A percentile compares a stretch with the other conserved stretches of the same genome.
These are phyloP conservation scores for Teunomyces atbi DNA, from an alignment of 805 yeast genomes.

Conservation along the genomic window DNA sequence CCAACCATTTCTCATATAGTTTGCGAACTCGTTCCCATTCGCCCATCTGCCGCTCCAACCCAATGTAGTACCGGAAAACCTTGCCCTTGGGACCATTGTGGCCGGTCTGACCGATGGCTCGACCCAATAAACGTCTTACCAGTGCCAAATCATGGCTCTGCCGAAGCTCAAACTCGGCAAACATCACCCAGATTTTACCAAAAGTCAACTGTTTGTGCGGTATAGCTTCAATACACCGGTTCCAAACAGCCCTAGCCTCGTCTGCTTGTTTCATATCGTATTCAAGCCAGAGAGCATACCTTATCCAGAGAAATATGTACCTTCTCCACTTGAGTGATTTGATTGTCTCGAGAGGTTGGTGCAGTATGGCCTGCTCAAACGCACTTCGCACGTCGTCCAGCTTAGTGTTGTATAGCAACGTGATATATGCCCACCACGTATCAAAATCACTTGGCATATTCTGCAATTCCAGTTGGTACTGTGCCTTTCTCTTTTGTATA, in stretches of 20 bases:
- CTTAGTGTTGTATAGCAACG: slow-evolving; percentile 41
- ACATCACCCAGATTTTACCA: slow-evolving; percentile 70
- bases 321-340: slow-evolving; percentile 57
- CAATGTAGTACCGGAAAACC: slow-evolving; percentile 63
- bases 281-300: slow-evolving; percentile 65
- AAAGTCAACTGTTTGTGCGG: slow-evolving; percentile 66
- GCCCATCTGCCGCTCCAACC: slow-evolving; percentile 61
- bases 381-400: slow-evolving; percentile 21
- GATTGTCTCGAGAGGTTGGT: slow-evolving; percentile 30
- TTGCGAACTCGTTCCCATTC: slow-evolving; percentile 80
- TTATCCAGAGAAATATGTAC: slow-evolving; percentile 69
- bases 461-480: slow-evolving; percentile 50
- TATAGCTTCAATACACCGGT: slow-evolving; percentile 44
- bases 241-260: slow-evolving; percentile 51
- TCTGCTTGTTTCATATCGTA: slow-evolving; percentile 40
- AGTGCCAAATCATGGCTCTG: slow-evolving; percentile 35
- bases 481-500: slow-evolving; percentile 50
- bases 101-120: slow-evolving; percentile 56
- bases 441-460: slow-evolving; percentile 61
- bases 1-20: slow-evolving; percentile 67
- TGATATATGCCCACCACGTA: slow-evolving; percentile 77
- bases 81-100: slow-evolving; percentile 51
- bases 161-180: slow-evolving; percentile 72
- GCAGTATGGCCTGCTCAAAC: slow-evolving; percentile 45
- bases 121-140: slow-evolving; percentile 72